Base-by-base conservation (phyloP, 2,329 filamentous ascomycete genomes). In the Didymellaceae sp. region DNA sequence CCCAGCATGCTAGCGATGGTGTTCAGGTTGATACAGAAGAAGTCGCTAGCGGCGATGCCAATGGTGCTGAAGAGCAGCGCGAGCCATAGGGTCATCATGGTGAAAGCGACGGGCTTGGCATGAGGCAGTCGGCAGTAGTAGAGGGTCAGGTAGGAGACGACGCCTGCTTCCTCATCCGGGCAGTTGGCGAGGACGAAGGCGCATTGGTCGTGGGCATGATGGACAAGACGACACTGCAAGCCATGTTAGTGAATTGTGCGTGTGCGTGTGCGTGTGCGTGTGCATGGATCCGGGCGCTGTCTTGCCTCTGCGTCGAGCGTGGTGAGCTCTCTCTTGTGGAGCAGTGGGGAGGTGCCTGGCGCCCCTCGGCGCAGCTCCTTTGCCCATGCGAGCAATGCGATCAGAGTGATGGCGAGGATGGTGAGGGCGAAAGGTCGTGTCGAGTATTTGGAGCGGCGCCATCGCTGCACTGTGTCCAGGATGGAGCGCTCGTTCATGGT, bases 11-110 rank as follows among this genome's bases (percentile, higher is more conserved):
- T 87, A 17, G 94, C 87, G 63, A 99, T 94, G 10, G 94, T 97
- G 73, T 90, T 94, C 25, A 99, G 82, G 68, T 99, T 96, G 76
- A 97, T 86, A 75, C 92, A 97, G 76, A 99, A 94, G 78, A 99
- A 99, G 76, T 99, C 94, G 74, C 91, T 97, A 17, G 94, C 94
- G 11, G 94, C 94, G 58, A 99, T 97, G 52, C 94, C 94, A 58
- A 99, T 97, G 11, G 94, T 97, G 62, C 89, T 93, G 75, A 99
- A 99, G 6, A 99, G 84, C 45, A 97, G 78, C 28, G 85, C 89
- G 6, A 97, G 83, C 94, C 94, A 99, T 53, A 86, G 63, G 13
- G 90, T 82, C 35, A 99, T 79, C 32, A 96, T 77, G 17, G 79
- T 70, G 66, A 99, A 95, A n/a, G 89, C 91, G 35, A 96, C 58